Conservation (phyloP, 2,329 filamentous ascomycete genomes). For the Cladophialophora exuberans region DNA sequence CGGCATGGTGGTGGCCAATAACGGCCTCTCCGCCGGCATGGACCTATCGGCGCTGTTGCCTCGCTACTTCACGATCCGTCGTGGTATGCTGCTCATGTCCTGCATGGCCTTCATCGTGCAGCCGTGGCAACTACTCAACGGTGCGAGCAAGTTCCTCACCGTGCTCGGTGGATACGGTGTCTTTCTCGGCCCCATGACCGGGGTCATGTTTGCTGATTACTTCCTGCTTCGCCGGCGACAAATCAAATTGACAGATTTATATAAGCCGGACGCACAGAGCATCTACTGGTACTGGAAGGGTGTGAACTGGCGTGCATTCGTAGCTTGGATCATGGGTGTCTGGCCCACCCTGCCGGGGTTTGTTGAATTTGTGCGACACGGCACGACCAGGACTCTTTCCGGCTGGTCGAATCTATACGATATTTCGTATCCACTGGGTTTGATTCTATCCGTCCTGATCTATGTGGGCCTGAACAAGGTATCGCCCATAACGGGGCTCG, state of each 20-base stretch:
- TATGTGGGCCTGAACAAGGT: slow-evolving; percentile 21
- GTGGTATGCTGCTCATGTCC: no score
- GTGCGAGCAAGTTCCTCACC: no score
- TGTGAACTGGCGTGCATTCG: slow-evolving; percentile 46
- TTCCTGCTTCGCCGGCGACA: slow-evolving; percentile 44
- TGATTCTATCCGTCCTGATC: slow-evolving; percentile 8
- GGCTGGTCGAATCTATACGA: slow-evolving; percentile 22
- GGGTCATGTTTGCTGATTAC: slow-evolving; percentile 51
- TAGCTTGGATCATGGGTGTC: slow-evolving; percentile 42
- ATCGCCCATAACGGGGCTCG: slow-evolving; percentile 38
- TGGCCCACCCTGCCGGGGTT: slow-evolving; percentile 37
- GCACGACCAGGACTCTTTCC: slow-evolving; percentile 8
- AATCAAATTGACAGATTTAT: slow-evolving; percentile 47
- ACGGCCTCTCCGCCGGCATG: no score
- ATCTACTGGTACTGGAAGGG: slow-evolving; percentile 46
- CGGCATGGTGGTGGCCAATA: no score
- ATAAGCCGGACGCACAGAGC: slow-evolving; percentile 38
- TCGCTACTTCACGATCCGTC: no score
- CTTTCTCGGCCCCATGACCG: slow-evolving; percentile 47
- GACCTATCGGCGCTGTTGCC: no score
- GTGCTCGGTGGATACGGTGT: no score
- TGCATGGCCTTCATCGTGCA: no score
- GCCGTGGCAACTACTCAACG: no score
- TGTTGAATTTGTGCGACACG: slow-evolving; percentile 25
- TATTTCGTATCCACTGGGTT: slow-evolving; percentile 18